Conservation (phyloP, 352 stramenopile genomes). For the Phytophthora ohioensis region DNA sequence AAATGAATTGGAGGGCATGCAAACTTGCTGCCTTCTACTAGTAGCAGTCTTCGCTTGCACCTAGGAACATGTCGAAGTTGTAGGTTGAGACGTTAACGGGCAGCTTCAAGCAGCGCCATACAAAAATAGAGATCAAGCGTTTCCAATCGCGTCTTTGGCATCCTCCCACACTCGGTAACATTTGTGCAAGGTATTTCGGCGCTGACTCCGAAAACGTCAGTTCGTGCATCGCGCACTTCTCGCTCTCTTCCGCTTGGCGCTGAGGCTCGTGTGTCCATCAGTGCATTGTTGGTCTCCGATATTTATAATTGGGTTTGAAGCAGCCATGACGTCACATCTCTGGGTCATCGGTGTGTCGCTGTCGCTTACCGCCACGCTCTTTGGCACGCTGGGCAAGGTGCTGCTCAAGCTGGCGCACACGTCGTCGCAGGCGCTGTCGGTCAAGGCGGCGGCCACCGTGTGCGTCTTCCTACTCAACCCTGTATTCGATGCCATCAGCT, state of each 20-base stretch:
- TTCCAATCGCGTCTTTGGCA: neutral
- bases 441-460: constrained; percentile 76
- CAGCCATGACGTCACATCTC: constrained; percentile 49
- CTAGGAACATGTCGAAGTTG: too few species aligned
- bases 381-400: constrained; percentile 88
- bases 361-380: constrained; percentile 85
- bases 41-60: neutral
- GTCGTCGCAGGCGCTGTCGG: constrained; percentile 53
- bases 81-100: too few species aligned
- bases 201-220: constrained; percentile 37
- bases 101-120: constrained; percentile 23
- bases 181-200: constrained; percentile 14
- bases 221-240: constrained; percentile 21
- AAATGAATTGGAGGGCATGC: neutral
- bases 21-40: neutral
- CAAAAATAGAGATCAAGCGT: constrained; percentile 23
- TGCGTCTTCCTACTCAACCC: constrained; percentile 89
- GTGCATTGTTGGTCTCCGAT: constrained; percentile 10
- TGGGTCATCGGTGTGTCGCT: constrained; percentile 84
- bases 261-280: constrained; percentile 10
- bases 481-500: constrained; percentile 89
- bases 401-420: constrained; percentile 89
- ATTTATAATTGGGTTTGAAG: constrained; percentile 33
- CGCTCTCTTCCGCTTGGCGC: constrained; percentile 33
- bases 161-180: constrained; percentile 18